Percentiles rank a stretch among this genome's conserved stretches.
phyloP scores from a whole-genome alignment of 371 early-diverging fungal species.

The Rhizomucor pusillus region DNA sequence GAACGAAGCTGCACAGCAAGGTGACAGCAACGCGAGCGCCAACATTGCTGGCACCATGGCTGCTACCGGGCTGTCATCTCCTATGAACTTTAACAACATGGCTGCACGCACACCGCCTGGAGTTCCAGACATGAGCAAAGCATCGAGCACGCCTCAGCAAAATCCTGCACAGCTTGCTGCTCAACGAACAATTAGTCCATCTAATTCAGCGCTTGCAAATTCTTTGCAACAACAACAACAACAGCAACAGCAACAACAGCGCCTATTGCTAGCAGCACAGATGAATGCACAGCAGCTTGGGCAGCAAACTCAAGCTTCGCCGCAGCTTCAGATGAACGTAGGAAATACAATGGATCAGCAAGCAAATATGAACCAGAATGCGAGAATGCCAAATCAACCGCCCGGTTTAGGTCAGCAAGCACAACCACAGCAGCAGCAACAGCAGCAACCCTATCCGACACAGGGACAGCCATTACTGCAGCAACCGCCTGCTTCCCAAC shows the following conservation, averaged over 20 bases:
- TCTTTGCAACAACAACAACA: slow-evolving; percentile 18
- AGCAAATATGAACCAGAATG: not conserved
- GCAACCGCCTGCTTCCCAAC: slow-evolving; percentile 32
- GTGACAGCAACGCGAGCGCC: slow-evolving; percentile 2
- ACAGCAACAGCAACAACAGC: slow-evolving; percentile 23
- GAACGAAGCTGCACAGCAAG: slow-evolving; percentile 7
- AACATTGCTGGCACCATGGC: slow-evolving; percentile 7
- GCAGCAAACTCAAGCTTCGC: slow-evolving; percentile 17
- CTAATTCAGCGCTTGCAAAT: slow-evolving; percentile 10
- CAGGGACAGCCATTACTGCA: slow-evolving; percentile 12
- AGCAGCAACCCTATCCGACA: slow-evolving; percentile 22
- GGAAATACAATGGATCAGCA: slow-evolving; percentile 1
- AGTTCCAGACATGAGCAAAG: slow-evolving; percentile 3
- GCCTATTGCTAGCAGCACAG: slow-evolving; percentile 13
- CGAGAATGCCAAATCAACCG: not conserved
- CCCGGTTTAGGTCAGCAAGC: slow-evolving; percentile 13
- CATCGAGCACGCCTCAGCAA: slow-evolving; percentile 9
- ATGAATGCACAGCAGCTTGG: slow-evolving; percentile 16
- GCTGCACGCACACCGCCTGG: slow-evolving; percentile 8
- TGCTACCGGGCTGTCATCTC: slow-evolving; percentile 13
- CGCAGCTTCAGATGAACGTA: slow-evolving; percentile 20
- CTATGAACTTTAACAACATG: slow-evolving; percentile 16
- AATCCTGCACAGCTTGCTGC: not conserved
- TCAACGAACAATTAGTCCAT: slow-evolving; percentile 7
- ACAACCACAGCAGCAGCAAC: slow-evolving; percentile 20